Evolutionary conservation across 2,329 filamentous ascomycete species (phyloP), one percentile per base, ranked within the genome.

Genomic region (Teratosphaeria destructans): DNA sequence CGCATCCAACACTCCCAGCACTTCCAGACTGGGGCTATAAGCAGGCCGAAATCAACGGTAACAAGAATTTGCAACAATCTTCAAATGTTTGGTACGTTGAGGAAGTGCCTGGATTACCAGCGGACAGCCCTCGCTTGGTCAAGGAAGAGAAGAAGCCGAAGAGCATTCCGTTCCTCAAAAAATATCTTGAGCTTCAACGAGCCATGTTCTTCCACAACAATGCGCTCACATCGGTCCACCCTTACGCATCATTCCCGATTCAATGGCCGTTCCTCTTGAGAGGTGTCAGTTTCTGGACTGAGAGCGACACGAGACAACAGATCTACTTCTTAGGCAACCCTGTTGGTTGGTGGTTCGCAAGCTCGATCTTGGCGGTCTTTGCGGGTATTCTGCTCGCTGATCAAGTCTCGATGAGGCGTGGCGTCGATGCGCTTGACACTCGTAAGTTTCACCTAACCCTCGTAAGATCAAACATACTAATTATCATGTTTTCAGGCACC

Each of bases 181-280:
- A 99, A 79, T 99, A 93, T 82, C 85, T 96, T 65, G 94, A 99
- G 79, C 82, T 99, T 60, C 94, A 99, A 77, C 85, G 93, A 56
- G 90, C 92, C 68, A 99, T 99, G 92, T 99, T 99, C 82, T 93
- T 89, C 82, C 94, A 99, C 81, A 99, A 99, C 82, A 97, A 92
- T 75, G 93, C 95, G 69, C 80, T 99, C 72, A 99, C 94, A 53
- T 95, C 91, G 78, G 95, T 90, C 72, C 94, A 99, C 74, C 94
- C 94, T 1, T 99, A 99, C 74, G 85, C 94, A 52, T 96, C 90
- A 68, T 87, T 92, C 73, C 94, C 94, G 6, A 94, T 95, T 78
- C 90, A 95, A 71, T 99, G 94, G 94, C 94, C 94, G 1, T 97
- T 99, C 83, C 82, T 99, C 72, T 84, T 99, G 60, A 87, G 94